A percentile compares a stretch with the other conserved stretches of the same genome.
These are phyloP conservation scores for Trichoderma virens DNA, from an alignment of 495 filamentous ascomycete species.

Conservation along the genomic window DNA sequence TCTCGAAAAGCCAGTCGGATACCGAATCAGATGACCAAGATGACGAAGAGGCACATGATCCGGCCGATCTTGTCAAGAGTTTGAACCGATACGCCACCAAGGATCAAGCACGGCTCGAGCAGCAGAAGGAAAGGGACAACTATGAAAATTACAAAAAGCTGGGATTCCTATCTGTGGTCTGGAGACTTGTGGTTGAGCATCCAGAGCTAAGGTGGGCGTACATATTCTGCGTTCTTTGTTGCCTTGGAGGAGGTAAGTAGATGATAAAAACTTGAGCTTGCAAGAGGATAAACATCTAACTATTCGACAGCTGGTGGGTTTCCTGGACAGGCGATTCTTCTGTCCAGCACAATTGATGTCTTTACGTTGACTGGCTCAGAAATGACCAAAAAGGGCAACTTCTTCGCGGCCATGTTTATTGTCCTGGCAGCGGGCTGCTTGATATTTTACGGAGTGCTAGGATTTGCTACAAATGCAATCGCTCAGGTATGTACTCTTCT, in stretches of 20 bases:
- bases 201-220: constrained; percentile 10
- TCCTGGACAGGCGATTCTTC: constrained; percentile 10
- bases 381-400: constrained; percentile 14
- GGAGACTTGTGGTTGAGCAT: constrained; percentile 4
- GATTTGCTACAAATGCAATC: constrained; percentile 2
- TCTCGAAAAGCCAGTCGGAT: constrained; percentile 33
- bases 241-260: constrained; percentile 10
- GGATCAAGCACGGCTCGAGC: not conserved
- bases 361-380: constrained; percentile 15
- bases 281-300: constrained; percentile 1
- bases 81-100: constrained; percentile 7
- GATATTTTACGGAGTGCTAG: constrained; percentile 6
- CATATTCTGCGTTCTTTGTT: not conserved
- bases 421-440: constrained; percentile 23
- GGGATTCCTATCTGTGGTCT: constrained; percentile 1
- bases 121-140: constrained; percentile 11
- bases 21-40: constrained; percentile 7
- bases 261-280: constrained; percentile 6
- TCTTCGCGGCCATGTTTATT: constrained; percentile 20
- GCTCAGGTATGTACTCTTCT: constrained; percentile 15
- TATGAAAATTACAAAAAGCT: constrained; percentile 7
- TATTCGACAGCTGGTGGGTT: constrained; percentile 15
- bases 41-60: not conserved
- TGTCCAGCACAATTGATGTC: constrained; percentile 13
- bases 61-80: not conserved